Conservation (phyloP, 495 filamentous ascomycete genomes). For the Cercophora samala region DNA sequence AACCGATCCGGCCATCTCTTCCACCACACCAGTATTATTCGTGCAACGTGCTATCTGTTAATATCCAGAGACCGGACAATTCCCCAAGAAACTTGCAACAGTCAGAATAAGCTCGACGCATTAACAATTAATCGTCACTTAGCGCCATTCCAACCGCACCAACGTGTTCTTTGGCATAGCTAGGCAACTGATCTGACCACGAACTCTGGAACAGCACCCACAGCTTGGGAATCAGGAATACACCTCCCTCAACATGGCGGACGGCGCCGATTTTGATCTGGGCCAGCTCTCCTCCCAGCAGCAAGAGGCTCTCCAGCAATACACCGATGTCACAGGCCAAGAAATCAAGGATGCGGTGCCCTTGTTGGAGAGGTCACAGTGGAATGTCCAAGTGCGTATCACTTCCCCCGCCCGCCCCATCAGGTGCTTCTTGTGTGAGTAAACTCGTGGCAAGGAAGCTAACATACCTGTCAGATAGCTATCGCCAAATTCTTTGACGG, state of each 20-base stretch:
- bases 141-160: not conserved
- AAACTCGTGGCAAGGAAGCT: not conserved
- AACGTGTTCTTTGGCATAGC: not conserved
- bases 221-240: not conserved
- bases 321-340: conserved; percentile 82
- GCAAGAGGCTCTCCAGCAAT: conserved; percentile 79
- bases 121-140: not conserved
- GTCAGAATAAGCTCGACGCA: not conserved
- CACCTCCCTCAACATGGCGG: conserved; percentile 30
- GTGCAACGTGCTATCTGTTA: not conserved
- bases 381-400: conserved; percentile 81
- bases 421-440: not conserved
- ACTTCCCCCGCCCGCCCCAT: not conserved
- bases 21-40: conserved; percentile 7
- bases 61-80: not conserved
- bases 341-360: conserved; percentile 73
- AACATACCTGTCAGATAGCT: conserved; percentile 62
- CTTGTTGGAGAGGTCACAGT: conserved; percentile 78
- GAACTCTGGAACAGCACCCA: not conserved
- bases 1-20: not conserved
- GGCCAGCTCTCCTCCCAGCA: conserved; percentile 68
- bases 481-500: conserved; percentile 97
- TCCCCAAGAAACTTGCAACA: not conserved
- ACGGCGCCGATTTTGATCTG: conserved; percentile 54
- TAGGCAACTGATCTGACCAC: not conserved